Evolutionary conservation across 2,329 filamentous ascomycete genomes (phyloP).

Genomic region (Talaromyces sp.): DNA sequence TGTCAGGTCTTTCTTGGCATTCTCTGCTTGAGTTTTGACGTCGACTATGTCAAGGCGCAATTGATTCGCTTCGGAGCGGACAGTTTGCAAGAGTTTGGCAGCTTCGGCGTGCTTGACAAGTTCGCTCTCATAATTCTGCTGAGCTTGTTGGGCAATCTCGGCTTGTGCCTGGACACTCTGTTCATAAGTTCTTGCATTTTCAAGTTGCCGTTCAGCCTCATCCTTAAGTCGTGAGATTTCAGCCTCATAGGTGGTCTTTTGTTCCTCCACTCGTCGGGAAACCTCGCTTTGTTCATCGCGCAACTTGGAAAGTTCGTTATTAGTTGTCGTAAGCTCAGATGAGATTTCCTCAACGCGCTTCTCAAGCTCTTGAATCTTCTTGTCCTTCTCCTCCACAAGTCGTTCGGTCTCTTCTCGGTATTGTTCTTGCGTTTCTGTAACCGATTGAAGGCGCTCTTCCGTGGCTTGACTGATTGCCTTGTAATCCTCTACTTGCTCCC

Average conservation of each 20-base stretch:
- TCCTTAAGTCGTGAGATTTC: conserved; percentile 80
- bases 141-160: conserved; percentile 86
- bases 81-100: conserved; percentile 74
- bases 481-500: conserved; percentile 80
- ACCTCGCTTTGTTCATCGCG: conserved; percentile 77
- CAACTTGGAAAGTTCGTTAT: conserved; percentile 74
- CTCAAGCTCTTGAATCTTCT: conserved; percentile 74
- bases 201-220: conserved; percentile 73
- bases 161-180: conserved; percentile 91
- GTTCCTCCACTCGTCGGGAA: conserved; percentile 68
- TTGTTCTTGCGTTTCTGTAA: conserved; percentile 77
- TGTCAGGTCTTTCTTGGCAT: conserved; percentile 70
- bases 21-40: conserved; percentile 77
- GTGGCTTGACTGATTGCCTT: conserved; percentile 80
- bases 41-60: conserved; percentile 75
- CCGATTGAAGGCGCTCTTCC: conserved; percentile 79
- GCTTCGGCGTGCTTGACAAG: conserved; percentile 93
- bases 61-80: conserved; percentile 77
- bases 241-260: conserved; percentile 72
- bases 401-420: conserved; percentile 83
- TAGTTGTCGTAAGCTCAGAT: conserved; percentile 74
- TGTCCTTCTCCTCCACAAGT: conserved; percentile 71
- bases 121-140: conserved; percentile 93
- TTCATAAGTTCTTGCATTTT: conserved; percentile 79
- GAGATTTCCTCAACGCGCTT: conserved; percentile 81